Percentiles rank a stretch among this genome's conserved stretches.
phyloP scores from a whole-genome alignment of 495 filamentous ascomycete species.

The Articulospora tetracladia region DNA sequence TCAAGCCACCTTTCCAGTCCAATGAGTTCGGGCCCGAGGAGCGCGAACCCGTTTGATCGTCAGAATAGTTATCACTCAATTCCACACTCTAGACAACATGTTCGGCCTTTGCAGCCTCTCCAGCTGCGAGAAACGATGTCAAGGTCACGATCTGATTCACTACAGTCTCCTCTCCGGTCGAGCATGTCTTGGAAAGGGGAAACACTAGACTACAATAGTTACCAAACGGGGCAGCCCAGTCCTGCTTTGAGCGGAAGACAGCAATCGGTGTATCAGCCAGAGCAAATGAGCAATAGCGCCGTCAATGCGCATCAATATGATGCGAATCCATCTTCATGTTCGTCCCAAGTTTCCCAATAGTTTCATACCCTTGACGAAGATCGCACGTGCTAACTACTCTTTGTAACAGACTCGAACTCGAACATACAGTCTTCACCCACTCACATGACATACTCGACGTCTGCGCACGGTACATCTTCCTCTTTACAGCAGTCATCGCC shows the following conservation, averaged over 20 bases:
- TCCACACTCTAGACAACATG: constrained; percentile 40
- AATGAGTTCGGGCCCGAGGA: constrained; percentile 43
- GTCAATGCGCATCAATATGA: constrained; percentile 43
- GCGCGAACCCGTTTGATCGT: constrained; percentile 52
- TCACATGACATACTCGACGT: constrained; percentile 44
- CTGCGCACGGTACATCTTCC: constrained; percentile 16
- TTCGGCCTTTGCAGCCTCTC: constrained; percentile 50
- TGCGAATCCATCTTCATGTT: constrained; percentile 48
- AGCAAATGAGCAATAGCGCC: constrained; percentile 33
- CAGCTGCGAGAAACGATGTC: constrained; percentile 56
- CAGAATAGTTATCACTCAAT: constrained; percentile 42
- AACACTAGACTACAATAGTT: constrained; percentile 48
- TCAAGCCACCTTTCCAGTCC: constrained; percentile 43
- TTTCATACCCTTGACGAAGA: constrained; percentile 16
- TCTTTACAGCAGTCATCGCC: constrained; percentile 20
- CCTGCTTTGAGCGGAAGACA: constrained; percentile 41
- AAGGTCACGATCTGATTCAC: constrained; percentile 53
- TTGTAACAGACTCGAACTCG: constrained; percentile 4
- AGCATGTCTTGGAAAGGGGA: constrained; percentile 61
- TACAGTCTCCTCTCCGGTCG: constrained; percentile 55
- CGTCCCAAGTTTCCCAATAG: constrained; percentile 26
- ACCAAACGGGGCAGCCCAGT: constrained; percentile 37
- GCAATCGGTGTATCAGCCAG: constrained; percentile 36
- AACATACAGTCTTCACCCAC: constrained; percentile 29
- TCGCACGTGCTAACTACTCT: constrained; percentile 10